Evolutionary conservation across 768 basidiomycete genomes (phyloP).

Genomic region (Psilocybe sp.): DNA sequence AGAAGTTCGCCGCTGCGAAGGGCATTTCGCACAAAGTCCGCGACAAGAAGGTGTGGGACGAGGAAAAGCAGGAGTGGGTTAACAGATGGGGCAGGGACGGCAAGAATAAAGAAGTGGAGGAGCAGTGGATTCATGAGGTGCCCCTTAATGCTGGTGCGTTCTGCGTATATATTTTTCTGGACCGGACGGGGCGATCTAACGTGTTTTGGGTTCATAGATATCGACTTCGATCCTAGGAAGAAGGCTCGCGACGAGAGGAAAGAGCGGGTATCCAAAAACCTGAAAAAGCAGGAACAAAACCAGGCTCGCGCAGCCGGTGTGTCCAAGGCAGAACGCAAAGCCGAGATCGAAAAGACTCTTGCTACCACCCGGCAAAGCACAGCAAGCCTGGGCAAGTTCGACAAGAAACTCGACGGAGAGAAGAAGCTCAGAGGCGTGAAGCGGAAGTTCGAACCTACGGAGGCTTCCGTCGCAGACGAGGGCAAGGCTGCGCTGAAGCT

Average conservation of each 20-base stretch:
- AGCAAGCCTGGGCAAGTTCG: constrained; percentile 94
- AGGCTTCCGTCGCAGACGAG: constrained; percentile 62
- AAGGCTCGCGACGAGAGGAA: constrained; percentile 78
- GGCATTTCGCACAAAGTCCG: constrained; percentile 81
- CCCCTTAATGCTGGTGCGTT: constrained; percentile 78
- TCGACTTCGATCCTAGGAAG: constrained; percentile 77
- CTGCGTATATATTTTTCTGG: neutral
- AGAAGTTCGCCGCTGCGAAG: constrained; percentile 90
- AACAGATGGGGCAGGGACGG: constrained; percentile 86
- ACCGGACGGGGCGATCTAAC: neutral
- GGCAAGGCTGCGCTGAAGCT: constrained; percentile 71
- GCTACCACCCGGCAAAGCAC: constrained; percentile 80
- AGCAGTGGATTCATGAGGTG: constrained; percentile 91
- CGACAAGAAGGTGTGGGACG: constrained; percentile 89
- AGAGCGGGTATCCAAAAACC: constrained; percentile 80
- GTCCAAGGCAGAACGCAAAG: constrained; percentile 53
- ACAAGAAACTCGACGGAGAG: constrained; percentile 87
- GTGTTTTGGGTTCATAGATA: constrained; percentile 41
- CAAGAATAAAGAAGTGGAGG: constrained; percentile 84
- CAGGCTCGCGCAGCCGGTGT: constrained; percentile 49
- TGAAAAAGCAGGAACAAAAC: constrained; percentile 73
- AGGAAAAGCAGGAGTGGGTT: constrained; percentile 92
- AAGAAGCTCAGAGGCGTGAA: constrained; percentile 85
- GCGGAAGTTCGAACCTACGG: constrained; percentile 92
- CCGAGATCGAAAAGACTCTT: constrained; percentile 72